Percentiles rank a stretch among this genome's conserved stretches.
These are phyloP conservation scores for Phellinidium pouzarii DNA, from an alignment of 1,284 basidiomycete genomes.

Conservation along the genomic window DNA sequence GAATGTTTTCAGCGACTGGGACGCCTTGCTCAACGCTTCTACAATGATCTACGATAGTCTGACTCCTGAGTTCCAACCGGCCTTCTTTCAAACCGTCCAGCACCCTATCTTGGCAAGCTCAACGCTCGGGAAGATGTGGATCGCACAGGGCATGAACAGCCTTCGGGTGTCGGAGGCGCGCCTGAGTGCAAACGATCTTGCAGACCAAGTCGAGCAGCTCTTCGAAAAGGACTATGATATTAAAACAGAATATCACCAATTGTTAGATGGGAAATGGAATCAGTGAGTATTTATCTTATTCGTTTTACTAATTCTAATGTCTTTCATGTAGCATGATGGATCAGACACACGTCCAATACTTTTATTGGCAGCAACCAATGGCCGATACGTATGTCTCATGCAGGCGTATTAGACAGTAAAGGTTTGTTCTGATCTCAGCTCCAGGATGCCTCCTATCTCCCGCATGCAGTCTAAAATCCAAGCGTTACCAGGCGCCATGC, in stretches of 20 bases:
- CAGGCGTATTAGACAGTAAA: not conserved
- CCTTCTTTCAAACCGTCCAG: slow-evolving; percentile 64
- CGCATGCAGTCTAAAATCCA: slow-evolving; percentile 52
- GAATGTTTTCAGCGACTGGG: slow-evolving; percentile 43
- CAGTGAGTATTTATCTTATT: slow-evolving; percentile 32
- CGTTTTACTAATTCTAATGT: not conserved
- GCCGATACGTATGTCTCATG: not conserved
- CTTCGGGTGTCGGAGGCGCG: slow-evolving; percentile 57
- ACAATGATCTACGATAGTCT: slow-evolving; percentile 50
- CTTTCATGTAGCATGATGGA: slow-evolving; percentile 50
- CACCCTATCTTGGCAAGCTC: slow-evolving; percentile 54
- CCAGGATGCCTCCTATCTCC: slow-evolving; percentile 49
- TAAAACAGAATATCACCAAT: slow-evolving; percentile 43
- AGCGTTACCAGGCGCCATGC: slow-evolving; percentile 52
- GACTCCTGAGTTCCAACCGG: slow-evolving; percentile 38
- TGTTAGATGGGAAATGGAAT: slow-evolving; percentile 47
- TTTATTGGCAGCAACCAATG: not conserved
- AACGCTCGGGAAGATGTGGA: slow-evolving; percentile 51
- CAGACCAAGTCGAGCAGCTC: slow-evolving; percentile 45
- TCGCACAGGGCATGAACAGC: slow-evolving; percentile 54
- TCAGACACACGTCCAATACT: slow-evolving; percentile 47
- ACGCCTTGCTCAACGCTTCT: slow-evolving; percentile 41
- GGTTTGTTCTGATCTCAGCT: slow-evolving; percentile 1
- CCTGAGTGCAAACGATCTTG: slow-evolving; percentile 51
- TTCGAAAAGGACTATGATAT: slow-evolving; percentile 56